Evolutionary conservation across 2,329 filamentous ascomycete species (phyloP).

Genomic region (Fusarium sp.): DNA sequence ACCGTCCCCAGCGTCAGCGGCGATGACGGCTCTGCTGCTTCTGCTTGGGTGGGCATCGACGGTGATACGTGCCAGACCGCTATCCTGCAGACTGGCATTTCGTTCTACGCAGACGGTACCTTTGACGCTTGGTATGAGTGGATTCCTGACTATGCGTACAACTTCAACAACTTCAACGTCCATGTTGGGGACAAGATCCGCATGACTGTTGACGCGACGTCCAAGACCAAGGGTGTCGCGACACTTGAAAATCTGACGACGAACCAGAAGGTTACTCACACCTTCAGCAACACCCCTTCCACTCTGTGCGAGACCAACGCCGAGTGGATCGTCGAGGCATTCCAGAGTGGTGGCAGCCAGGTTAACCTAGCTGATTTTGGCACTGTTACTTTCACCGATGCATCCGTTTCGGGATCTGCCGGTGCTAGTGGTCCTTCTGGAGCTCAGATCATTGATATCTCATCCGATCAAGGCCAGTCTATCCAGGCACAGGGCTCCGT

Average conservation of each 20-base stretch:
- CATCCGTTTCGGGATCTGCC: not conserved
- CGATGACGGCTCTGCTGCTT: constrained; percentile 7
- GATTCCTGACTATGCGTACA: constrained; percentile 58
- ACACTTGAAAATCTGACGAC: constrained; percentile 62
- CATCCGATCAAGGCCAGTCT: not conserved
- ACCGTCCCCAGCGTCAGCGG: constrained; percentile 16
- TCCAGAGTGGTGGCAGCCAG: constrained; percentile 42
- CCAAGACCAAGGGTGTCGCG: constrained; percentile 32
- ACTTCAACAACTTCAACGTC: constrained; percentile 53
- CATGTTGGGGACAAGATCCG: constrained; percentile 50
- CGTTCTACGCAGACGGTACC: constrained; percentile 53
- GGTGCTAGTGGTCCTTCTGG: constrained; percentile 14
- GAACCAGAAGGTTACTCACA: constrained; percentile 64
- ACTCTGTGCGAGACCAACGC: constrained; percentile 67
- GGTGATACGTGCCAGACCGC: constrained; percentile 58
- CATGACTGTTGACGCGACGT: constrained; percentile 38
- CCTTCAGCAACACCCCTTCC: constrained; percentile 59
- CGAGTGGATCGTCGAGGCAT: constrained; percentile 73
- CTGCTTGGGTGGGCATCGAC: constrained; percentile 61
- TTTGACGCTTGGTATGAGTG: constrained; percentile 63
- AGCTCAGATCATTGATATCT: constrained; percentile 13
- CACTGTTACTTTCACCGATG: constrained; percentile 10
- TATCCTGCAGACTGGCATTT: constrained; percentile 59
- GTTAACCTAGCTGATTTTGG: constrained; percentile 52
- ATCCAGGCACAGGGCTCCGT: constrained; percentile 15